Evolutionary conservation across 2,329 filamentous ascomycete genomes (phyloP), one percentile per base, ranked within the genome.

Genomic region (Stromatinia cepivora): DNA sequence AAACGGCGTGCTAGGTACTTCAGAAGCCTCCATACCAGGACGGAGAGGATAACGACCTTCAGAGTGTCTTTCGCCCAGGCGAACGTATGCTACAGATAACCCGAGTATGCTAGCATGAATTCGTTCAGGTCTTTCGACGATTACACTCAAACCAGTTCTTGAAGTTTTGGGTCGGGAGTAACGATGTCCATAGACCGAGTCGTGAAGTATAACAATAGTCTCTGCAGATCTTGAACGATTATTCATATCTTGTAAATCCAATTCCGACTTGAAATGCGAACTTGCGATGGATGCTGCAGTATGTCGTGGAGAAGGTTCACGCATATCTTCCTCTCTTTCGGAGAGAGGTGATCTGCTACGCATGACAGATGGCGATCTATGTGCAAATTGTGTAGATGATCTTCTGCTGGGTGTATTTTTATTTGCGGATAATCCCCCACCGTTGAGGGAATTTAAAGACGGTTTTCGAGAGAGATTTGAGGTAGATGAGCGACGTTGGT

Each of bases 161-260:
- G 88, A 90, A 0, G 93, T 90, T 75, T 91, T 90, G 5, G 93
- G 93, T 57, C 95, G 87, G 15, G 94, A 92, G 79, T 89, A 99
- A 31, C 93, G 90, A 81, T 99, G 95, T 34, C 94, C 94, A 78
- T 98, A 99, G 80, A 94, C 97, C 66, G 91, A 90, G 81, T 99
- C 95, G 76, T 98, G 93, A 2, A 99, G 82, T 42, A 99, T 86
- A 59, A 98, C 93, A 6, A 96, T 81, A 0, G 93, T 93, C 71
- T 93, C 83, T 15, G 86, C 80, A 46, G 81, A 73, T 36, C 73
- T 72, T 31, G 71, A 59, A 28, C 73, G 70, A 20, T 74, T 70
- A 46, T 75, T 72, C 58, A 56, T 69, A 39, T 71, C 69, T 69
- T 78, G 77, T 46, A 76, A 46, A 46, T 76, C 75, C 20, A 79